phyloP scores from a whole-genome alignment of 2,329 filamentous ascomycete genomes.

The Talaromyces pinophilus region DNA sequence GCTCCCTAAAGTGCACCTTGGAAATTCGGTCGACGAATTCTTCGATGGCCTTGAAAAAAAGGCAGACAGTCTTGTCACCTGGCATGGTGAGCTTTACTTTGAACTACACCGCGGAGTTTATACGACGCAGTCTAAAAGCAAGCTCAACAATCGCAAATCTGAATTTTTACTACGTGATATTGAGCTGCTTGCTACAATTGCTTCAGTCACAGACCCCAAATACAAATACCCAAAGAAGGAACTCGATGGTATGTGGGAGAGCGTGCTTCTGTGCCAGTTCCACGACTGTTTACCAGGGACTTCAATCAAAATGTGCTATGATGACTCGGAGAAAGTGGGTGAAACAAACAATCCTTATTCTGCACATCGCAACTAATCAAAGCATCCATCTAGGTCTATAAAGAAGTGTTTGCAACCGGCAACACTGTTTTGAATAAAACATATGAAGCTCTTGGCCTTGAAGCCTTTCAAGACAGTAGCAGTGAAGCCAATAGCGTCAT shows the following conservation, averaged over 20 bases:
- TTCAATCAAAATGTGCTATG: constrained; percentile 96
- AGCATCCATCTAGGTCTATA: constrained; percentile 61
- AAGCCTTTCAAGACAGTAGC: constrained; percentile 46
- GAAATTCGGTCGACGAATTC: constrained; percentile 88
- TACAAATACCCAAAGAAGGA: constrained; percentile 93
- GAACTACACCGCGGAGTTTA: constrained; percentile 96
- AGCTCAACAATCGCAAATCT: constrained; percentile 83
- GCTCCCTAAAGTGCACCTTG: constrained; percentile 84
- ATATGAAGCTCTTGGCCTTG: constrained; percentile 66
- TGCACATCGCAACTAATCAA: background rate
- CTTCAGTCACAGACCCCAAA: constrained; percentile 64
- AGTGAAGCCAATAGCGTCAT: constrained; percentile 45
- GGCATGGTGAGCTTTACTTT: constrained; percentile 98
- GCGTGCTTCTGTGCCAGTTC: constrained; percentile 89
- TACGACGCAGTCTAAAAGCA: constrained; percentile 96
- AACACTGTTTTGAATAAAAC: constrained; percentile 70
- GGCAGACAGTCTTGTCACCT: constrained; percentile 74
- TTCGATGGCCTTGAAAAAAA: constrained; percentile 83
- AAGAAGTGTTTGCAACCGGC: constrained; percentile 75
- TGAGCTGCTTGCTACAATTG: constrained; percentile 83
- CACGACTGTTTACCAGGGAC: constrained; percentile 96
- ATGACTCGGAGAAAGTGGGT: constrained; percentile 74
- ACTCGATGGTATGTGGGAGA: constrained; percentile 96
- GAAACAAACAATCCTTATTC: background rate
- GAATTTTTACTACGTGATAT: constrained; percentile 85